Percentiles rank a stretch among this genome's conserved stretches.
phyloP scores from a whole-genome alignment of 148 eudicot genomes.

The Polygonum maritimum region DNA sequence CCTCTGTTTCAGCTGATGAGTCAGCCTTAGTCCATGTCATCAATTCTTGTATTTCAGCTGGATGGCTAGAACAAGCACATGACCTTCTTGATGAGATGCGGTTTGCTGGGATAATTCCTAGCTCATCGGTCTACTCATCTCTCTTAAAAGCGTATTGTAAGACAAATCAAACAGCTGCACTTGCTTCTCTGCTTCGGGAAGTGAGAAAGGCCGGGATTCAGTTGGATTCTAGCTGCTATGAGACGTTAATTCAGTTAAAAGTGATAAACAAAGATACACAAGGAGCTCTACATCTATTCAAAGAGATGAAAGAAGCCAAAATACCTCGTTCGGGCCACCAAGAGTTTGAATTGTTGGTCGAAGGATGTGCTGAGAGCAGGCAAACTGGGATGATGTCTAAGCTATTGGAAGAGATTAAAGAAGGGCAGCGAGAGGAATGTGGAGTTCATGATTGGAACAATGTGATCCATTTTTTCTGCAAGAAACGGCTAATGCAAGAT shows the following conservation, averaged over 20 bases:
- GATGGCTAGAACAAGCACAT: conserved; percentile 87
- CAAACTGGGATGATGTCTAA: conserved; percentile 68
- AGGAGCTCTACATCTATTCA: conserved; percentile 73
- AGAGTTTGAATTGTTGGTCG: conserved; percentile 48
- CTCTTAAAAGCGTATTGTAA: conserved; percentile 84
- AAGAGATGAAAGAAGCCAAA: conserved; percentile 93
- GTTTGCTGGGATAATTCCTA: conserved; percentile 60
- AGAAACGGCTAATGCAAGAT: conserved; percentile 86
- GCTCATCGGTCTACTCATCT: conserved; percentile 55
- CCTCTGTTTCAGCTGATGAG: conserved; percentile 47
- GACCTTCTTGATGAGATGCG: conserved; percentile 91
- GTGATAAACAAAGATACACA: conserved; percentile 61
- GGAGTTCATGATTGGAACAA: conserved; percentile 96
- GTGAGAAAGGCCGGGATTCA: conserved; percentile 78
- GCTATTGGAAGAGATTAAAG: conserved; percentile 77
- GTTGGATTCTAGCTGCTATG: conserved; percentile 70
- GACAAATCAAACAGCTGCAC: conserved; percentile 47
- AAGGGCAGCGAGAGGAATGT: conserved; percentile 55
- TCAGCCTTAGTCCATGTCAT: conserved; percentile 63
- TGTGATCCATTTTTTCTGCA: conserved; percentile 81
- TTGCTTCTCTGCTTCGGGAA: conserved; percentile 52
- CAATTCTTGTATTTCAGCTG: conserved; percentile 69
- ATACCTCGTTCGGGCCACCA: conserved; percentile 42
- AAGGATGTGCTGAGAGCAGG: conserved; percentile 32
- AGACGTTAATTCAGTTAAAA: conserved; percentile 44